These are phyloP conservation scores for Sistotremastrum niveocremeum DNA, from an alignment of 768 basidiomycete species.

Conservation along the genomic window DNA sequence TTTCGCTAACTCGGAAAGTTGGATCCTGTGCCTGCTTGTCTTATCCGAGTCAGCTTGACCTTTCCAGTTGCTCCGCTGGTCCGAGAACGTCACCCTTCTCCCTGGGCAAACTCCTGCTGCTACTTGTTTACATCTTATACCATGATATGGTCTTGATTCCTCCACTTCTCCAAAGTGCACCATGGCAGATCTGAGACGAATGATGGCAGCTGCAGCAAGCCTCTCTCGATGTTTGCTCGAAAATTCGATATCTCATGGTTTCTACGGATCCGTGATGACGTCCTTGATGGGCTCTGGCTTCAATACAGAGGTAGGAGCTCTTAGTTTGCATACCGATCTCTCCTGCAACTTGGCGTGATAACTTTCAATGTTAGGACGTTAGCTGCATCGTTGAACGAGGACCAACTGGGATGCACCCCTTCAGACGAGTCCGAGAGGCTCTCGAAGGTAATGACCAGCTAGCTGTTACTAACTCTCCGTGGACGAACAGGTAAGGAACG, in stretches of 20 bases:
- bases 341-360: neutral
- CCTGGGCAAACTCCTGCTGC: no score
- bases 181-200: constrained; percentile 20
- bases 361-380: constrained; percentile 44
- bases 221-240: constrained; percentile 52
- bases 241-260: constrained; percentile 59
- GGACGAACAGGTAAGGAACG: constrained; percentile 61
- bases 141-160: constrained; percentile 27
- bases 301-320: constrained; percentile 43
- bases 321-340: neutral
- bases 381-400: constrained; percentile 73
- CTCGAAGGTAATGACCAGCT: constrained; percentile 50
- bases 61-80: no score
- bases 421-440: constrained; percentile 70
- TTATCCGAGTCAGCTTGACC: no score
- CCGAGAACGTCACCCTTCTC: no score
- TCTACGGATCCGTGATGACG: constrained; percentile 62
- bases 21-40: no score
- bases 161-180: no score
- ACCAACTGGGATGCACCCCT: constrained; percentile 48
- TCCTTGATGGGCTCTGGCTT: constrained; percentile 54
- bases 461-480: constrained; percentile 60
- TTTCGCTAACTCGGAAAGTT: no score
- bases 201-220: constrained; percentile 63
- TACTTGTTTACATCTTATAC: constrained; percentile 18